A percentile compares a stretch with the other conserved stretches of the same genome.
phyloP scores from a whole-genome alignment of 805 yeast species.

The Saccharomycopsis capsularis region DNA sequence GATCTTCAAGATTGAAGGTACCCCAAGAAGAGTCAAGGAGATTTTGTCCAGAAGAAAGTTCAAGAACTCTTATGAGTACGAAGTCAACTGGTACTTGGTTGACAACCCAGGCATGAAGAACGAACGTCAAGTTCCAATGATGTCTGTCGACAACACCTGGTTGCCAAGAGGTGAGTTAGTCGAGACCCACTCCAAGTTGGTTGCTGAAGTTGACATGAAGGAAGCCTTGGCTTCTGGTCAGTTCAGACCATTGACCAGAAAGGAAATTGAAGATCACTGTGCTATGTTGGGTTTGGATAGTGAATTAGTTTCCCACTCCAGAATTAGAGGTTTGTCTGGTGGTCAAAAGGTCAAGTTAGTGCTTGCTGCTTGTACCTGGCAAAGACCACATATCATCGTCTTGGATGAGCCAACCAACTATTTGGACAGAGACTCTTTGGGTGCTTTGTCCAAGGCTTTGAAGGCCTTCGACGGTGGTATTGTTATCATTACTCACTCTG shows the following conservation, averaged over 20 bases:
- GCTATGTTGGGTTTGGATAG: constrained; percentile 97
- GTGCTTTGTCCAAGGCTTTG: constrained; percentile 98
- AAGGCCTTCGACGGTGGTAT: constrained; percentile 99
- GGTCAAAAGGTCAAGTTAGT: constrained; percentile 99
- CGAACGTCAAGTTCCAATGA: constrained; percentile 99
- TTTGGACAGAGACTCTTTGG: constrained; percentile 98
- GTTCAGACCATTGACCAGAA: constrained; percentile 99
- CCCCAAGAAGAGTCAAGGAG: constrained; percentile 94
- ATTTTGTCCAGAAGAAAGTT: constrained; percentile 97
- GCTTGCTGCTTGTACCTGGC: constrained; percentile 99
- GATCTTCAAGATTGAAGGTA: constrained; percentile 97
- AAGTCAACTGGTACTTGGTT: constrained; percentile 95
- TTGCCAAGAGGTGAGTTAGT: constrained; percentile 97
- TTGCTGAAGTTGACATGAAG: constrained; percentile 99
- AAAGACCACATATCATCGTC: constrained; percentile 99
- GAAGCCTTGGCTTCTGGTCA: constrained; percentile 99
- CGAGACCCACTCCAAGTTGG: constrained; percentile 98
- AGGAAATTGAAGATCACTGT: constrained; percentile 99
- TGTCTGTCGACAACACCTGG: constrained; percentile 99
- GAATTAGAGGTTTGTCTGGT: constrained; percentile 99
- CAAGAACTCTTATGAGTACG: constrained; percentile 99
- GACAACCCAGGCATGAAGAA: constrained; percentile 98
- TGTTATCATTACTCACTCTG: constrained; percentile 99
- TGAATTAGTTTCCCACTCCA: constrained; percentile 98
- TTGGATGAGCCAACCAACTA: constrained; percentile 99